Evolutionary conservation across 495 filamentous ascomycete genomes (phyloP).

Genomic region (Aspergillus biplanus): DNA sequence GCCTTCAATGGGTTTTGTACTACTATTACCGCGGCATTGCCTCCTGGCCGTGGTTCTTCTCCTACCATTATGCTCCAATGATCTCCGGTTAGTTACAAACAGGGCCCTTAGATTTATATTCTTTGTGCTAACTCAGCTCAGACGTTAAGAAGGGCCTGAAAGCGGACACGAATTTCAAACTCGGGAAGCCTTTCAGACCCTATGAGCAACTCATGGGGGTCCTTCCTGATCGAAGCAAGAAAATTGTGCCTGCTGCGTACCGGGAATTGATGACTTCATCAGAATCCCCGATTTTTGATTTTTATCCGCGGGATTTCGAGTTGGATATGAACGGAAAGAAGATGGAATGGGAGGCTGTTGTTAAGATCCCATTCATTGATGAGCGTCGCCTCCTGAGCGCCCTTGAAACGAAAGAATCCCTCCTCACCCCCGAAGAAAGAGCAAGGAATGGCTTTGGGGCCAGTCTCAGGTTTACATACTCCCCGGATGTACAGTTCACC

Average conservation of each 20-base stretch:
- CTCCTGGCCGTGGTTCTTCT: conserved; percentile 98
- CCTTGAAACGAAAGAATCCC: conserved; percentile 79
- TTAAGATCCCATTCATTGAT: conserved; percentile 99
- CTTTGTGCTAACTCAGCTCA: conserved; percentile 28
- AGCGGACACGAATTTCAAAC: conserved; percentile 87
- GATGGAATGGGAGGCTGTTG: conserved; percentile 99
- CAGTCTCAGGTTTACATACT: conserved; percentile 89
- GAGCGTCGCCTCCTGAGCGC: conserved; percentile 81
- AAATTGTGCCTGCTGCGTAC: conserved; percentile 87
- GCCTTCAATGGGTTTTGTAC: conserved; percentile 96
- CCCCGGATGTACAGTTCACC: conserved; percentile 69
- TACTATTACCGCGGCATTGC: conserved; percentile 98
- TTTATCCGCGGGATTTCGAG: conserved; percentile 97
- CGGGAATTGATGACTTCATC: conserved; percentile 89
- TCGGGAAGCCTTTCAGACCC: conserved; percentile 92
- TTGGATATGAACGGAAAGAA: conserved; percentile 99
- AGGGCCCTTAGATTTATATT: not conserved
- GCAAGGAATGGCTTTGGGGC: conserved; percentile 88
- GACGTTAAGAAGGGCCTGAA: conserved; percentile 88
- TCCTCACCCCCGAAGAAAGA: conserved; percentile 75
- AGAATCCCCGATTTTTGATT: conserved; percentile 95
- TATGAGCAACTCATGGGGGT: conserved; percentile 99
- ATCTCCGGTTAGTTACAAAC: conserved; percentile 68
- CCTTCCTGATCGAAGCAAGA: conserved; percentile 93
- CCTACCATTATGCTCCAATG: conserved; percentile 96